Conservation (phyloP, 345 rosid genomes). For the Raphanus sativus region DNA sequence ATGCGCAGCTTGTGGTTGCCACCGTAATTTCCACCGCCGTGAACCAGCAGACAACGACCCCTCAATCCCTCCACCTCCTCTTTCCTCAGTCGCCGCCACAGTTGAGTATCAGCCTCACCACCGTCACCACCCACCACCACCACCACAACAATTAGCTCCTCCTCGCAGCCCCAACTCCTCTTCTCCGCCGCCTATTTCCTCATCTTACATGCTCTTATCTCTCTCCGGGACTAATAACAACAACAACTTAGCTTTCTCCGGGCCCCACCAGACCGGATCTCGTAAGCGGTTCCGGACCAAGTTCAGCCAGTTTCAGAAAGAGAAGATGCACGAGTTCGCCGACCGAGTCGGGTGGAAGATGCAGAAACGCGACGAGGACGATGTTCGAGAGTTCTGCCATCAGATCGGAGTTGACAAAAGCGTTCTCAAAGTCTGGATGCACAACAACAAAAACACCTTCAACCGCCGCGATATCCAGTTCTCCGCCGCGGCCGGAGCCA, state of each 20-base stretch:
- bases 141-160: constrained; percentile 17
- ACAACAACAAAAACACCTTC: constrained; percentile 81
- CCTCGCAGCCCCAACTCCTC: constrained; percentile 69
- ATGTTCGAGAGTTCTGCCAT: constrained; percentile 59
- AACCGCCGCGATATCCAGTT: constrained; percentile 36
- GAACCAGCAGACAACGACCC: constrained; percentile 46
- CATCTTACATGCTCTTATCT: constrained; percentile 74
- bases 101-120: constrained; percentile 65
- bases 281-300: constrained; percentile 70
- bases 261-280: constrained; percentile 28
- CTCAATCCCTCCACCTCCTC: constrained; percentile 1
- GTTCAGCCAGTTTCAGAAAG: constrained; percentile 71
- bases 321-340: constrained; percentile 70
- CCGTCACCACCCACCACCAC: constrained; percentile 73
- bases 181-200: constrained; percentile 71
- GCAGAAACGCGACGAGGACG: constrained; percentile 87
- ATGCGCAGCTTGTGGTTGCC: constrained; percentile 88
- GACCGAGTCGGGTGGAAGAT: constrained; percentile 86
- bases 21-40: constrained; percentile 88
- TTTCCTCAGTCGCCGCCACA: constrained; percentile 36
- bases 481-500: not conserved
- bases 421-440: constrained; percentile 94
- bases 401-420: constrained; percentile 70
- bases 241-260: constrained; percentile 36
- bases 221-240: constrained; percentile 52